Conservation (phyloP, 768 basidiomycete species). For the Pleurotus giganteus region DNA sequence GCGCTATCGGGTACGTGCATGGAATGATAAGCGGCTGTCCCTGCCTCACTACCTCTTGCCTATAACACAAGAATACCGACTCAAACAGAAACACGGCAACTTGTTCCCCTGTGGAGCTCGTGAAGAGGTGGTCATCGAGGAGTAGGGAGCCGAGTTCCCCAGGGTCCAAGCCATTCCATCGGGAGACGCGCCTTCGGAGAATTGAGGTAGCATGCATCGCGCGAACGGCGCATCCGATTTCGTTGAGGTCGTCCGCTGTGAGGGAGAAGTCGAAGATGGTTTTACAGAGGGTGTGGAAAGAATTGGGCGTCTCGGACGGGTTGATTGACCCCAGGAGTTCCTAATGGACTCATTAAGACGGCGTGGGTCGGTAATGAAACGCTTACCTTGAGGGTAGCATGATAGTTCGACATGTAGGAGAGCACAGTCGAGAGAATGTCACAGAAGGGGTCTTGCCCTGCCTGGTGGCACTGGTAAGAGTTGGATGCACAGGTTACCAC, state of each 20-base stretch:
- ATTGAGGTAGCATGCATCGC: conserved; percentile 27
- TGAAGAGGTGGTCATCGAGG: conserved; percentile 31
- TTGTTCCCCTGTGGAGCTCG: conserved; percentile 19
- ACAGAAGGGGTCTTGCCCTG: conserved; percentile 24
- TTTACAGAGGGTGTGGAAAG: conserved; percentile 33
- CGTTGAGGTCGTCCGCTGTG: conserved; percentile 32
- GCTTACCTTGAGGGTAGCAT: conserved; percentile 26
- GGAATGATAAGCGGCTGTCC: conserved; percentile 12
- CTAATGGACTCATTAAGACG: conserved; percentile 14
- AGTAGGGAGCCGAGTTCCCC: conserved; percentile 29
- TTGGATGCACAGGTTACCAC: neutral
- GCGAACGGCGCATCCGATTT: conserved; percentile 35
- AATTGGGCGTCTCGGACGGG: conserved; percentile 21
- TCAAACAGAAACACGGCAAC: conserved; percentile 36
- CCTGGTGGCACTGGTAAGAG: neutral
- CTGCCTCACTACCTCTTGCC: conserved; percentile 18
- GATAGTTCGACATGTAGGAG: conserved; percentile 29
- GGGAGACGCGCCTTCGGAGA: conserved; percentile 26
- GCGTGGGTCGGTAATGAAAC: neutral
- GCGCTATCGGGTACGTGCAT: conserved; percentile 27
- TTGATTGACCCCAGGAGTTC: conserved; percentile 27
- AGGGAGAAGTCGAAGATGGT: conserved; percentile 27
- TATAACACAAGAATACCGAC: conserved; percentile 31
- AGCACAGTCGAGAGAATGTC: conserved; percentile 29
- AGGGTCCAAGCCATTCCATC: conserved; percentile 24